These are phyloP conservation scores for Sporobolomyces pararoseus DNA, from an alignment of 768 basidiomycete species.

Conservation along the genomic window DNA sequence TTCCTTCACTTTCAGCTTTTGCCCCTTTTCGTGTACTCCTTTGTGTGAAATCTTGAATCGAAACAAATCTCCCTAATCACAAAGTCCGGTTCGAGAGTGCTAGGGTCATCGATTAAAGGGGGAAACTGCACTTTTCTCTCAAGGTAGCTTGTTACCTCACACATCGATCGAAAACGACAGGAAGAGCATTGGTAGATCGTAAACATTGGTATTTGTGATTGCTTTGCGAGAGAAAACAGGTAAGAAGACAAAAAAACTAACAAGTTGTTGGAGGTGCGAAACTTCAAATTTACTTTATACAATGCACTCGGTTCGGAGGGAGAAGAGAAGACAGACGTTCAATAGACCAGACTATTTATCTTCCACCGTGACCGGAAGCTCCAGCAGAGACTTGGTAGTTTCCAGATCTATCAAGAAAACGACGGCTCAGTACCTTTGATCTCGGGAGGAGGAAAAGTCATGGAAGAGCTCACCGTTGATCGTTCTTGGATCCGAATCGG, in stretches of 20 bases:
- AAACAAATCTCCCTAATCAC: neutral
- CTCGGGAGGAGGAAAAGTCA: neutral
- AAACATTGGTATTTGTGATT: neutral
- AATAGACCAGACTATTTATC: constrained; percentile 10
- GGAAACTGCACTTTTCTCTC: too few relatives aligned
- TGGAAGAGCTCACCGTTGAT: constrained; percentile 2
- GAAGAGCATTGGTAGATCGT: too few relatives aligned
- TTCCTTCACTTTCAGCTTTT: neutral
- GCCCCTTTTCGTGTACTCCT: neutral
- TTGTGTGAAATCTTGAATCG: constrained; percentile 13
- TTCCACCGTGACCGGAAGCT: constrained; percentile 7
- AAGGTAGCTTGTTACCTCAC: too few relatives aligned
- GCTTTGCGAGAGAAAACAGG: neutral
- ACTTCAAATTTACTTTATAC: too few relatives aligned
- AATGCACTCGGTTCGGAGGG: too few relatives aligned
- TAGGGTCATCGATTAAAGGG: too few relatives aligned
- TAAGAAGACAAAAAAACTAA: too few relatives aligned
- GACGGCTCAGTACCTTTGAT: neutral
- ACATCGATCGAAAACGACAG: too few relatives aligned
- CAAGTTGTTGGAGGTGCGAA: too few relatives aligned
- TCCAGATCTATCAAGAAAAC: neutral
- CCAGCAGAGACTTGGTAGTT: constrained; percentile 15
- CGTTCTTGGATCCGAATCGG: constrained; percentile 25
- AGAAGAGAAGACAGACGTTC: neutral
- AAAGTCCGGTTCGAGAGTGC: too few relatives aligned